A percentile compares a stretch with the other conserved stretches of the same genome.
Evolutionary conservation across 345 rosid species (phyloP).

Genomic region (Anacardium occidentale): DNA sequence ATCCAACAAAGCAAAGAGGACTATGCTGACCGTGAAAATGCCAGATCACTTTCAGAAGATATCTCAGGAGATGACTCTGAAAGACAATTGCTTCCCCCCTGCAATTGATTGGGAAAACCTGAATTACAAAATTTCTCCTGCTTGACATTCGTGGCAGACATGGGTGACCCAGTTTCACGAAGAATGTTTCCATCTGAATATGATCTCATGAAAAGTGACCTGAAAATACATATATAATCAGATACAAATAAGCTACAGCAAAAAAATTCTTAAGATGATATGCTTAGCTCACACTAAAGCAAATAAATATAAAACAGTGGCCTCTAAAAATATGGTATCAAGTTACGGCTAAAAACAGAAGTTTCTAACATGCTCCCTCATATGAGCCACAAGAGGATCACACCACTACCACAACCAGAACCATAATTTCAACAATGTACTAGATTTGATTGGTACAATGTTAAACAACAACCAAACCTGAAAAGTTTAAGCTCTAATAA

Average conservation of each 20-base stretch:
- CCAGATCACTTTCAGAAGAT: constrained; percentile 64
- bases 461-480: too few relatives aligned
- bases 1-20: constrained; percentile 1
- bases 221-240: constrained; percentile 32
- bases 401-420: too few relatives aligned
- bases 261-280: background rate
- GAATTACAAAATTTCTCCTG: constrained; percentile 44
- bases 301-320: background rate
- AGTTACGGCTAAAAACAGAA: background rate
- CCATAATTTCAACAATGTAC: too few relatives aligned
- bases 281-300: background rate
- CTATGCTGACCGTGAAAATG: constrained; percentile 68
- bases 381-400: too few relatives aligned
- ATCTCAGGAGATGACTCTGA: constrained; percentile 89
- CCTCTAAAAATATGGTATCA: background rate
- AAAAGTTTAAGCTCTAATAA: too few relatives aligned
- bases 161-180: constrained; percentile 41
- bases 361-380: too few relatives aligned
- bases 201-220: constrained; percentile 78
- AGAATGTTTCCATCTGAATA: constrained; percentile 92
- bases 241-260: constrained; percentile 12
- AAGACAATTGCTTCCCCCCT: constrained; percentile 45
- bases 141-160: constrained; percentile 46
- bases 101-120: constrained; percentile 44
- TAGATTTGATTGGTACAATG: too few relatives aligned